phyloP scores from a whole-genome alignment of 2,329 filamentous ascomycete genomes.

The Ophiostoma tasmaniense region DNA sequence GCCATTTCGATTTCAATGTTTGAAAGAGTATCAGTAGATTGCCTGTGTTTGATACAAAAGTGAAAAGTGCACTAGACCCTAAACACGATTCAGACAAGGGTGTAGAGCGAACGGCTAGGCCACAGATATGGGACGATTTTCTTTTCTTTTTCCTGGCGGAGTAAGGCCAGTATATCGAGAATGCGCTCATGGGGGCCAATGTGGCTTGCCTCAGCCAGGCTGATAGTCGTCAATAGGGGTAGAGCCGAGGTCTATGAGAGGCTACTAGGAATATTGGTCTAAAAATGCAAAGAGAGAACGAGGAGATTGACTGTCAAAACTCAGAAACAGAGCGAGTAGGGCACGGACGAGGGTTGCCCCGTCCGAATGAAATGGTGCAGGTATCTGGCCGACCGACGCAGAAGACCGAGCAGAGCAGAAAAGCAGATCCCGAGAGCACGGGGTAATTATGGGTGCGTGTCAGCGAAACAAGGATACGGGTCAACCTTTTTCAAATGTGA shows the following conservation, averaged over 20 bases:
- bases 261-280: no score
- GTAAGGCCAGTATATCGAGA: background rate
- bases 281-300: background rate
- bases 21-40: background rate
- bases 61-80: background rate
- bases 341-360: background rate
- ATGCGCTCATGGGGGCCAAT: background rate
- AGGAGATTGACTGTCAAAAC: no score
- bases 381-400: background rate
- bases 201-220: background rate
- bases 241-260: background rate
- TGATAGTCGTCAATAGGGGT: background rate
- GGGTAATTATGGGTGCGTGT: background rate
- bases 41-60: background rate
- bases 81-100: background rate
- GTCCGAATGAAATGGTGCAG: background rate
- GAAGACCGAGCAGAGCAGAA: background rate
- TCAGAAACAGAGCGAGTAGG: background rate
- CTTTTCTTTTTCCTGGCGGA: slow-evolving; percentile 1
- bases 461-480: background rate
- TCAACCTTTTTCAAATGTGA: background rate
- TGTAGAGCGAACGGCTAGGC: background rate
- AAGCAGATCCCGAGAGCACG: background rate
- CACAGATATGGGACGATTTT: background rate
- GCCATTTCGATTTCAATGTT: background rate